phyloP scores from a whole-genome alignment of 228 moss, liverwort and hornwort species.

The Sphagnum magellanicum region DNA sequence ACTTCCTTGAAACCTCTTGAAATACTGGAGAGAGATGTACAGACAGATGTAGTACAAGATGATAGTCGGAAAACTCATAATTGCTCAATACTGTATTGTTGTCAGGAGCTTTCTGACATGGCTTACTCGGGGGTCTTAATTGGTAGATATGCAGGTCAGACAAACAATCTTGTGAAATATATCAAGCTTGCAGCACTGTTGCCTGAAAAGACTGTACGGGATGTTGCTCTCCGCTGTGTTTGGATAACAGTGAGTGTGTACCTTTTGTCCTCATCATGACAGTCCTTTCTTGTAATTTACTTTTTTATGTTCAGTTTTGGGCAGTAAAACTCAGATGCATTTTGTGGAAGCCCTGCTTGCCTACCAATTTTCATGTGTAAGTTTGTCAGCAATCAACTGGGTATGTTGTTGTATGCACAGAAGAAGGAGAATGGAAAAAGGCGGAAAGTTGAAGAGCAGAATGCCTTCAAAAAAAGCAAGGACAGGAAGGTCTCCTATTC shows the following conservation, averaged over 20 bases:
- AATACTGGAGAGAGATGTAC: not conserved
- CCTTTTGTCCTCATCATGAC: not conserved
- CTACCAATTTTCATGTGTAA: not conserved
- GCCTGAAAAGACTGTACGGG: slow-evolving; percentile 57
- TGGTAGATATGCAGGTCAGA: slow-evolving; percentile 37
- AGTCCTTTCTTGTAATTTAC: not conserved
- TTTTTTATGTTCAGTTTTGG: not conserved
- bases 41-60: not conserved
- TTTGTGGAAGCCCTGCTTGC: not conserved
- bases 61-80: not conserved
- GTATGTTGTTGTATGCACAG: slow-evolving; percentile 15
- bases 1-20: not conserved
- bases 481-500: slow-evolving; percentile 33
- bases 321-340: not conserved
- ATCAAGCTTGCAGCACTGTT: slow-evolving; percentile 49
- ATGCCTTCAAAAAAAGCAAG: slow-evolving; percentile 18
- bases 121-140: not conserved
- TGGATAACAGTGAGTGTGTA: slow-evolving; percentile 39
- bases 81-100: not conserved
- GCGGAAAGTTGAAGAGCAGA: slow-evolving; percentile 40
- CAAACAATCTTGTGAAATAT: slow-evolving; percentile 37
- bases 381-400: not conserved
- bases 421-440: slow-evolving; percentile 40
- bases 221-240: slow-evolving; percentile 53
- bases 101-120: not conserved